phyloP scores from a whole-genome alignment of 129 eudicot genomes.

The Kitagawia praeruptora region DNA sequence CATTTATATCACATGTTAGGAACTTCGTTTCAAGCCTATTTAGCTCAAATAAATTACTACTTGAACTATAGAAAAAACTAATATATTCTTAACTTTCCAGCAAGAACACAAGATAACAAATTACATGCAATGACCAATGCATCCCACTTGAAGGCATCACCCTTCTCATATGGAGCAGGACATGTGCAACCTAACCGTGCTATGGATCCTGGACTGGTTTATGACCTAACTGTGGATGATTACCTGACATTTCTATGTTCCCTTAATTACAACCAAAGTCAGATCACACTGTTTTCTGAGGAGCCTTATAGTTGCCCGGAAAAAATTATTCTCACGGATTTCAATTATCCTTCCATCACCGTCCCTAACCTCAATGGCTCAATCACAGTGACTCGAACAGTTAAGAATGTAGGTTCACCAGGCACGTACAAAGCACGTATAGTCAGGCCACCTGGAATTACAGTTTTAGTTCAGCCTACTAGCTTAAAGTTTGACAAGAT shows the following conservation, averaged over 20 bases:
- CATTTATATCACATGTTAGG: not conserved
- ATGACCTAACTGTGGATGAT: slow-evolving; percentile 14
- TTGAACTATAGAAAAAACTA: not conserved
- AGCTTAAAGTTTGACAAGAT: slow-evolving; percentile 19
- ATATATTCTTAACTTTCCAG: slow-evolving; percentile 1
- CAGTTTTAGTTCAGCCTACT: slow-evolving; percentile 23
- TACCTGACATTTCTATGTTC: slow-evolving; percentile 19
- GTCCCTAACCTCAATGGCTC: slow-evolving; percentile 14
- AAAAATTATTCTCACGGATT: not conserved
- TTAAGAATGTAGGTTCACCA: slow-evolving; percentile 21
- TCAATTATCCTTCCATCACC: slow-evolving; percentile 27
- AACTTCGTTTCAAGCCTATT: not conserved
- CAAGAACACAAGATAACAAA: slow-evolving; percentile 22
- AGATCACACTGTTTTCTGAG: not conserved
- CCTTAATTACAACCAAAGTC: not conserved
- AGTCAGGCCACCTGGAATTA: slow-evolving; percentile 16
- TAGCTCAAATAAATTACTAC: not conserved
- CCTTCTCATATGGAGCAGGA: slow-evolving; percentile 23
- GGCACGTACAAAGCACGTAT: slow-evolving; percentile 12
- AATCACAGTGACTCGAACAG: slow-evolving; percentile 9
- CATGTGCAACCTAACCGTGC: slow-evolving; percentile 17
- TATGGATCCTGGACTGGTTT: slow-evolving; percentile 22
- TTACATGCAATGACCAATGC: slow-evolving; percentile 8
- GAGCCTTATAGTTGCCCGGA: slow-evolving; percentile 9
- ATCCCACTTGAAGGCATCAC: slow-evolving; percentile 11